Percentiles rank a stretch among this genome's conserved stretches.
These are phyloP conservation scores for Tritrichomonas foetus DNA, from an alignment of 208 protist genomes.

Conservation along the genomic window DNA sequence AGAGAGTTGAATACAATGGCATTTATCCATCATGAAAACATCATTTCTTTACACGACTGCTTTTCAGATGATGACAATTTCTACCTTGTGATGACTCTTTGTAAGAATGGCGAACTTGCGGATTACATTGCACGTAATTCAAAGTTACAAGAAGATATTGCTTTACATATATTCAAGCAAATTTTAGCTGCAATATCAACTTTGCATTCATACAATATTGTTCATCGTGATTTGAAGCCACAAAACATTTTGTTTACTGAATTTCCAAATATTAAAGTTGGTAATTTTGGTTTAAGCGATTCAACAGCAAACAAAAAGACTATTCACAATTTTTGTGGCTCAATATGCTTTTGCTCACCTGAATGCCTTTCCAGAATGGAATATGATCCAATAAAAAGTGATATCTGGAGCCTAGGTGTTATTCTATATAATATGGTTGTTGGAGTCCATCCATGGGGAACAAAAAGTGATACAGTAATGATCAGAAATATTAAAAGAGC, in stretches of 20 bases:
- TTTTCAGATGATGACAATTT: neutral
- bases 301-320: neutral
- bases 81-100: neutral
- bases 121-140: neutral
- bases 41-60: neutral
- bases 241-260: neutral
- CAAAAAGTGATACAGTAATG: no score
- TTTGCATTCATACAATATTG: neutral
- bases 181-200: neutral
- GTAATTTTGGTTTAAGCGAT: neutral
- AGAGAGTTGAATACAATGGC: neutral
- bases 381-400: conserved; percentile 52
- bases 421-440: no score
- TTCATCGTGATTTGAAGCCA: neutral
- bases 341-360: conserved; percentile 46
- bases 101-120: neutral
- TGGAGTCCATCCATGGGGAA: no score
- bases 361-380: conserved; percentile 53
- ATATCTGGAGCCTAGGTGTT: no score
- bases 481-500: no score
- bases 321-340: neutral
- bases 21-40: neutral
- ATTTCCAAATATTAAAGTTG: conserved; percentile 2
- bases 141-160: neutral
- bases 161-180: neutral